phyloP scores from a whole-genome alignment of 495 filamentous ascomycete genomes.

The Xylaria bambusicola region DNA sequence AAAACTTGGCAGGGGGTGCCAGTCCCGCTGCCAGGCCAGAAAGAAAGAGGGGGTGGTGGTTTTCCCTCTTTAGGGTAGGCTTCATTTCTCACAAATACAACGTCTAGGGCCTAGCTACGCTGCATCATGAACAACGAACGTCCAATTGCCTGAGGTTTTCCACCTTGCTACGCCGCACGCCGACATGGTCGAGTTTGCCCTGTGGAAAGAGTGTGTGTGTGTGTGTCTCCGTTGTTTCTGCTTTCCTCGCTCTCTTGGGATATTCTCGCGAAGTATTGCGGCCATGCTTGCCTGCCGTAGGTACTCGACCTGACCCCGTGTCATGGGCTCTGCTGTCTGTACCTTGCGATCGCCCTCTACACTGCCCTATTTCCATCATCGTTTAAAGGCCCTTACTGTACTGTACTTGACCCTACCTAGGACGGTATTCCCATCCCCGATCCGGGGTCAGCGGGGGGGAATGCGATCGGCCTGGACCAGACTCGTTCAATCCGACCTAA shows the following conservation, averaged over 20 bases:
- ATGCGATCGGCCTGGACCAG: background rate
- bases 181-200: background rate
- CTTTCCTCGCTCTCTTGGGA: background rate
- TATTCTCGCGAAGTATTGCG: too few relatives aligned
- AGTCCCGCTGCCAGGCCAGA: background rate
- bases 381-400: background rate
- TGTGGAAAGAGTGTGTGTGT: background rate
- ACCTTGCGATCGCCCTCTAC: too few relatives aligned
- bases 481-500: constrained; percentile 10
- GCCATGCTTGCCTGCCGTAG: background rate
- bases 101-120: background rate
- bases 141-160: background rate
- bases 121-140: background rate
- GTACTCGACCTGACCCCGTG: background rate
- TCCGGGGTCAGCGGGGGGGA: constrained; percentile 3
- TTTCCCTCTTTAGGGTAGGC: background rate
- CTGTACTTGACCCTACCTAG: too few relatives aligned
- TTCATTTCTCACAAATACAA: constrained; percentile 10
- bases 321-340: background rate
- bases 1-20: constrained; percentile 8
- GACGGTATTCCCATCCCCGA: constrained; percentile 3
- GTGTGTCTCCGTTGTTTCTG: background rate
- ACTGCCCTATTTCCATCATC: background rate
- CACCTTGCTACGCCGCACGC: constrained; percentile 14
- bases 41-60: too few relatives aligned